phyloP scores from a whole-genome alignment of 1,139 yeast genomes.

The Zhuliangozyma blackwelliae region DNA sequence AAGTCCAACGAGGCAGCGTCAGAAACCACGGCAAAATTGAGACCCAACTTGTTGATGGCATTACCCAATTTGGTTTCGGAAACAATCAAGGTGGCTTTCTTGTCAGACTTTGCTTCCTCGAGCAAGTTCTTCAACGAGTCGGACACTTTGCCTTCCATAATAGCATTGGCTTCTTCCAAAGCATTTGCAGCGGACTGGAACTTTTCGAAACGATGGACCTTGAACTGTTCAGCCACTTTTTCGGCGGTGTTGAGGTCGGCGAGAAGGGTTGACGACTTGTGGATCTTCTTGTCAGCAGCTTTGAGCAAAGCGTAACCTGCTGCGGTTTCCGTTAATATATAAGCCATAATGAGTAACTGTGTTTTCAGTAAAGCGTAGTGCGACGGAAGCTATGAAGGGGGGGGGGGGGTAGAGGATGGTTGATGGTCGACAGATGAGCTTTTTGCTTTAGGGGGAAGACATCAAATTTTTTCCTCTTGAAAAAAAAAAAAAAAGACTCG shows the following conservation, averaged over 20 bases:
- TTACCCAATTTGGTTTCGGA: constrained; percentile 95
- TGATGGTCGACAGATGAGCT: neutral
- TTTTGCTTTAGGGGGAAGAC: too few species aligned
- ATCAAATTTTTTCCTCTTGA: too few species aligned
- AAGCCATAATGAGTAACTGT: constrained; percentile 56
- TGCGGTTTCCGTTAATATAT: constrained; percentile 94
- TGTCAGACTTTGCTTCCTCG: constrained; percentile 79
- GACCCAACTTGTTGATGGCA: constrained; percentile 89
- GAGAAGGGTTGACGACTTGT: constrained; percentile 72
- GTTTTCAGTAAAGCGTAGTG: neutral
- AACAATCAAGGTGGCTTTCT: constrained; percentile 85
- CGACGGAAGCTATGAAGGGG: neutral
- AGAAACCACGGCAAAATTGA: constrained; percentile 82
- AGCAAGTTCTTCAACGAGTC: constrained; percentile 74
- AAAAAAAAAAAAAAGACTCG: constrained; percentile 1
- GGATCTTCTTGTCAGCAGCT: constrained; percentile 95
- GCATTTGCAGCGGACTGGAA: constrained; percentile 94
- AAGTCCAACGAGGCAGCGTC: constrained; percentile 94
- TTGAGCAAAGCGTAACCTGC: constrained; percentile 97
- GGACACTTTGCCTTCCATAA: constrained; percentile 91
- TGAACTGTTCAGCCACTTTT: constrained; percentile 74
- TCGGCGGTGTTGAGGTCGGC: constrained; percentile 81
- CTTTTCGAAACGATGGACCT: constrained; percentile 92
- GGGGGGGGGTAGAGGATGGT: neutral
- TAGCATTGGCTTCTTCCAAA: constrained; percentile 87